phyloP scores from a whole-genome alignment of 208 protist genomes.

The Wallacemonas rigidus region DNA sequence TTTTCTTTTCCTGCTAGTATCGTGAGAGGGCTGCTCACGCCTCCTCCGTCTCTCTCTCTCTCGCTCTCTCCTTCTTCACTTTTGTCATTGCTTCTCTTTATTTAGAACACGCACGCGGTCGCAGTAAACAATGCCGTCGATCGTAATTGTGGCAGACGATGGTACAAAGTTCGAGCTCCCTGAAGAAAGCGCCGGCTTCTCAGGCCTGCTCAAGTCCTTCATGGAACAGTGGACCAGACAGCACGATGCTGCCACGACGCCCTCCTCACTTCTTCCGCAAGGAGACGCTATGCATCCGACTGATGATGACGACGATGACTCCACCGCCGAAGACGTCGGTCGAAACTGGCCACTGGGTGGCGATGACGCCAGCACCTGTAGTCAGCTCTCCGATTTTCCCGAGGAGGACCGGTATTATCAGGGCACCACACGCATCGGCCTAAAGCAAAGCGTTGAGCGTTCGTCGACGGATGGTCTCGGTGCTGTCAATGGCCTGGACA shows the following conservation, averaged over 20 bases:
- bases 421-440: neutral
- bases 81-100: slow-evolving; percentile 17
- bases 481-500: neutral
- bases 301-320: slow-evolving; percentile 17
- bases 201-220: slow-evolving; percentile 45
- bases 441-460: slow-evolving; percentile 12
- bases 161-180: slow-evolving; percentile 50
- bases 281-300: slow-evolving; percentile 3
- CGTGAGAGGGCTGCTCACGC: too few species aligned
- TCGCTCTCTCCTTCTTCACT: neutral
- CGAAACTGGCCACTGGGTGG: slow-evolving; percentile 8
- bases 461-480: neutral
- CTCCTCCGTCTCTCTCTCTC: slow-evolving; percentile 4
- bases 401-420: slow-evolving; percentile 15
- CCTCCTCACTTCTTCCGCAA: neutral
- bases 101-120: neutral
- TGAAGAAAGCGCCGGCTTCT: slow-evolving; percentile 44
- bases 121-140: slow-evolving; percentile 32
- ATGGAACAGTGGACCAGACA: slow-evolving; percentile 48
- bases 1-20: too few species aligned
- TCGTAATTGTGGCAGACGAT: slow-evolving; percentile 67
- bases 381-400: slow-evolving; percentile 13
- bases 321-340: slow-evolving; percentile 14
- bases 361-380: slow-evolving; percentile 15
- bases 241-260: slow-evolving; percentile 28